Evolutionary conservation across 2,329 filamentous ascomycete species (phyloP), one percentile per base, ranked within the genome.

Genomic region (Exophiala bonariae): DNA sequence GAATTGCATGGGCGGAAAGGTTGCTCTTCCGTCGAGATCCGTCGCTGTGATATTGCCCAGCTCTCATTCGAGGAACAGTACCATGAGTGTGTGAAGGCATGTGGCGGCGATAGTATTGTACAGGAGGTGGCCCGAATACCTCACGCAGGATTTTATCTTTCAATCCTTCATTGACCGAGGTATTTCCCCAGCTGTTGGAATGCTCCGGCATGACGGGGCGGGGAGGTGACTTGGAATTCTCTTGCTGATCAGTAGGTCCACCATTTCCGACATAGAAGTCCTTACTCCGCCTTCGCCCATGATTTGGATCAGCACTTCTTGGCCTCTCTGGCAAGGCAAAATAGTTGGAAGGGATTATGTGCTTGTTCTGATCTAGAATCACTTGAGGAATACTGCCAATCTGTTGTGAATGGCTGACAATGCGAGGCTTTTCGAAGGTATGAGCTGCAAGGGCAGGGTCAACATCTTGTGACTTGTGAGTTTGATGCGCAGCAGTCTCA

Each of bases 121-220:
- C 87, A 0, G 87, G 83, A 43, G 90, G 86, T 49, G 90, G 89
- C 34, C 89, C 75, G 61, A 96, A 96, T 0, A 92, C 92, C 63
- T 96, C 91, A 31, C 90, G 88, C 62, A 96, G 86, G 1, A 96
- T 90, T 65, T 95, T 89, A 63, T 95, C 92, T 50, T 91, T 85
- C 31, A 97, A 70, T 49, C 85, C 83, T 59, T 87, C 86, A 64
- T 97, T 97, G 49, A 96, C 87, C 17, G 86, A 91, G 0, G 91
- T 96, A 13, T 90, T 89, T 6, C 92, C 91, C 91, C 92, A 96
- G 52, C 79, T 83, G 39, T 73, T 69, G 26, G 73, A 71, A 38
- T 76, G 73, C 41, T 72, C 75, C 36, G 76, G 68, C 20, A 73
- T 57, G 20, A 72, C 42, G 20, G 62, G 61, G 28, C 54, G 47